Conservation (phyloP, 345 rosid genomes). For the Aegle marmelos region DNA sequence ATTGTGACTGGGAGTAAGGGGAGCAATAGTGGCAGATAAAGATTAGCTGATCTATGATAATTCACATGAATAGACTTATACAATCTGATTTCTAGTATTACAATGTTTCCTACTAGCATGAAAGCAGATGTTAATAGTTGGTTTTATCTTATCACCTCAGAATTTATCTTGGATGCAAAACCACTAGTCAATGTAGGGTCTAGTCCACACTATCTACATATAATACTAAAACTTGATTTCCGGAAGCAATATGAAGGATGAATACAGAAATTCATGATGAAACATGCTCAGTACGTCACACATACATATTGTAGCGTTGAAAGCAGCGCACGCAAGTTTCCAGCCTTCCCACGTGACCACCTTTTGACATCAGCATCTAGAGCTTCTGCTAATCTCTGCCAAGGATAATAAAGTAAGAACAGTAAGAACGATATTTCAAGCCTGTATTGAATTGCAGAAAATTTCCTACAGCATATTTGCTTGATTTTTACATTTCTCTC, state of each 20-base stretch:
- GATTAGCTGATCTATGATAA: neutral
- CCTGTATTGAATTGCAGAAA: neutral
- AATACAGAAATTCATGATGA: neutral
- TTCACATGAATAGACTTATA: neutral
- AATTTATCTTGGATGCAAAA: neutral
- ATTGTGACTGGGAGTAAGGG: neutral
- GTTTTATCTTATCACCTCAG: neutral
- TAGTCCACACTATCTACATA: neutral
- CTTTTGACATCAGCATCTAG: slow-evolving; percentile 89
- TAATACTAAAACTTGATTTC: neutral
- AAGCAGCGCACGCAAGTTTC: slow-evolving; percentile 85
- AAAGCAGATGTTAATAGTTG: neutral
- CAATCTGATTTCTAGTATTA: neutral
- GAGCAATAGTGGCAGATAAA: neutral
- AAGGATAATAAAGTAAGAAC: slow-evolving; percentile 16
- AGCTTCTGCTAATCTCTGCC: slow-evolving; percentile 74
- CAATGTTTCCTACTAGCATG: neutral
- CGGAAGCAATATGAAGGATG: neutral
- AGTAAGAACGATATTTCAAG: slow-evolving; percentile 14
- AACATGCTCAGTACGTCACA: neutral
- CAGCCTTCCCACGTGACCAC: slow-evolving; percentile 88
- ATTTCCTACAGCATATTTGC: neutral
- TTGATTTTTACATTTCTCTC: slow-evolving; percentile 71
- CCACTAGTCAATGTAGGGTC: neutral
- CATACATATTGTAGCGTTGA: slow-evolving; percentile 92